Evolutionary conservation across 2,329 filamentous ascomycete species (phyloP).

Genomic region (Alternaria arborescens): DNA sequence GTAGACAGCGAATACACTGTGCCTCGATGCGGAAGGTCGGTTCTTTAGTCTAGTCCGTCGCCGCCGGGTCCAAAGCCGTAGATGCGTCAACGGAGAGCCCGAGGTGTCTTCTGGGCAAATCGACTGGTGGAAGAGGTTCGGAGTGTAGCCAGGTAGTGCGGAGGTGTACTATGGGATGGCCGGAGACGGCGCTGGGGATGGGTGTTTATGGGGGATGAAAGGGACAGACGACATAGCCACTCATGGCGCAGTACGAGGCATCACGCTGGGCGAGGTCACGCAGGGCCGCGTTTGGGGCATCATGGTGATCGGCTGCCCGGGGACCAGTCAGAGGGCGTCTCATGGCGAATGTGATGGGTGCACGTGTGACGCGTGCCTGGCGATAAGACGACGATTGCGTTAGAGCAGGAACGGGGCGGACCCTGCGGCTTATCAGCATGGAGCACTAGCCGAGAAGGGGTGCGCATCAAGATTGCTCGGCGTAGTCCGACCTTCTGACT

Average conservation of each 20-base stretch:
- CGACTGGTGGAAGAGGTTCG: slow-evolving; percentile 17
- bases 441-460: slow-evolving; percentile 3
- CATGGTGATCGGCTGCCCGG: slow-evolving; percentile 36
- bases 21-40: slow-evolving; percentile 33
- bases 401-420: neutral
- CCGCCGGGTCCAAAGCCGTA: slow-evolving; percentile 7
- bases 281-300: slow-evolving; percentile 40
- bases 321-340: slow-evolving; percentile 18
- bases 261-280: slow-evolving; percentile 38
- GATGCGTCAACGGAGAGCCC: slow-evolving; percentile 8
- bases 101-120: slow-evolving; percentile 11
- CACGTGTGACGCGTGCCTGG: slow-evolving; percentile 25
- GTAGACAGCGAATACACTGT: slow-evolving; percentile 15
- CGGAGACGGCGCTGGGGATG: slow-evolving; percentile 5
- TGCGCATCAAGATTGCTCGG: slow-evolving; percentile 1
- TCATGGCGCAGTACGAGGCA: slow-evolving; percentile 43
- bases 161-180: slow-evolving; percentile 4
- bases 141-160: neutral
- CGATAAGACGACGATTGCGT: slow-evolving; percentile 13
- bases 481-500: slow-evolving; percentile 6
- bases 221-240: slow-evolving; percentile 37
- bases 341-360: slow-evolving; percentile 14
- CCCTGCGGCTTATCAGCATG: slow-evolving; percentile 19
- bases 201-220: slow-evolving; percentile 23
- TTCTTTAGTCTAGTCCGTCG: slow-evolving; percentile 16